These are phyloP conservation scores for Euphorbia schlechtendalii DNA, from an alignment of 441 rosid genomes.

Conservation along the genomic window DNA sequence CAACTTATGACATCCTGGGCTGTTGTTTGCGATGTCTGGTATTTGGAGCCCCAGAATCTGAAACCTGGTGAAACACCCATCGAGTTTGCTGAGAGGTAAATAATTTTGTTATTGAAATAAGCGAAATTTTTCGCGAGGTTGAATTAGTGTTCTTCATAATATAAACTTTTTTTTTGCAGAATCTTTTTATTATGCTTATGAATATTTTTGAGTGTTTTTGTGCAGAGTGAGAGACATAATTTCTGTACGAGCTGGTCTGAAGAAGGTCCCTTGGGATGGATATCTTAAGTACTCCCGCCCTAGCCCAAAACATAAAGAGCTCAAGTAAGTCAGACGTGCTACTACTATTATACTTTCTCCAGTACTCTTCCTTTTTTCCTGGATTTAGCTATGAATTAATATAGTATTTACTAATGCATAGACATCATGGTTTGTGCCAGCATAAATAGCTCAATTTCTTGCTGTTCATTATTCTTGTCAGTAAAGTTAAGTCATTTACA, in stretches of 20 bases:
- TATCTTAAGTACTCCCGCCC: conserved; percentile 90
- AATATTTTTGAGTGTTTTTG: conserved; percentile 11
- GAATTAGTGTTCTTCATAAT: neutral
- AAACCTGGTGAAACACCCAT: conserved; percentile 83
- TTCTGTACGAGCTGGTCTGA: conserved; percentile 89
- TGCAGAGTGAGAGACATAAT: conserved; percentile 89
- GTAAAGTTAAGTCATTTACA: neutral
- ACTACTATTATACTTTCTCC: neutral
- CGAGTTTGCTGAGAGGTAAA: conserved; percentile 90
- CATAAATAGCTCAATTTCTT: neutral
- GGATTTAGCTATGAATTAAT: neutral
- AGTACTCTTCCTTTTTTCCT: neutral
- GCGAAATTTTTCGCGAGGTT: neutral
- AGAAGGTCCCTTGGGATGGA: conserved; percentile 98
- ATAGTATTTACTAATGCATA: neutral
- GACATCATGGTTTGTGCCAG: neutral
- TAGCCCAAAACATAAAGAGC: conserved; percentile 92
- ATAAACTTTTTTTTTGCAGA: neutral
- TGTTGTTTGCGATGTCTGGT: conserved; percentile 98
- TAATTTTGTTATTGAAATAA: conserved; percentile 6
- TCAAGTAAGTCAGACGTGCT: conserved; percentile 55
- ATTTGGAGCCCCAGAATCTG: conserved; percentile 80
- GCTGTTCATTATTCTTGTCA: neutral
- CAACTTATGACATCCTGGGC: conserved; percentile 99
- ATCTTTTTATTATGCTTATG: neutral